Percentiles rank a stretch among this genome's conserved stretches.
phyloP scores from a whole-genome alignment of 768 basidiomycete species.

The Auricularia cornea region DNA sequence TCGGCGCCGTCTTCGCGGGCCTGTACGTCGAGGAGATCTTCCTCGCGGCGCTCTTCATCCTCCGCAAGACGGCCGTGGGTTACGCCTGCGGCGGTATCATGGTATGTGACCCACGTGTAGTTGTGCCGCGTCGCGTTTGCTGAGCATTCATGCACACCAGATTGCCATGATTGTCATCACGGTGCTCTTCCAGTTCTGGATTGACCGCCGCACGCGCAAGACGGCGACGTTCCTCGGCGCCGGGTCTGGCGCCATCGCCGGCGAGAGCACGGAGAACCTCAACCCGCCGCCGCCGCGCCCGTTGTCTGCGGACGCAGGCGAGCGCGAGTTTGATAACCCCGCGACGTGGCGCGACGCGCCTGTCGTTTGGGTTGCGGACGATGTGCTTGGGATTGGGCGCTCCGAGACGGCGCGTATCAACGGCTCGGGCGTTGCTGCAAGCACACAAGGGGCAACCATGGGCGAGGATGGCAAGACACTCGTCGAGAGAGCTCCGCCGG shows the following conservation, averaged over 20 bases:
- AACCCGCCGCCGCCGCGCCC: background rate
- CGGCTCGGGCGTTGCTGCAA: constrained; percentile 21
- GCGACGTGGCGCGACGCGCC: constrained; percentile 33
- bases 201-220: constrained; percentile 7
- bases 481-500: constrained; percentile 23
- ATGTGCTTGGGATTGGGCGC: constrained; percentile 30
- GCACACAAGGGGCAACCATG: constrained; percentile 27
- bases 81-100: constrained; percentile 25
- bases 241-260: constrained; percentile 5
- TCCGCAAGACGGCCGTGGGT: constrained; percentile 33
- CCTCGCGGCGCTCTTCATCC: constrained; percentile 62
- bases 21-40: constrained; percentile 67
- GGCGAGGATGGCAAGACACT: constrained; percentile 24
- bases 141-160: constrained; percentile 44
- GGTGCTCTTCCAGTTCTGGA: background rate
- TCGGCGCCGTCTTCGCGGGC: constrained; percentile 42
- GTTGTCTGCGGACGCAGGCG: constrained; percentile 16
- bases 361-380: constrained; percentile 38
- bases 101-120: constrained; percentile 9
- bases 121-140: constrained; percentile 15
- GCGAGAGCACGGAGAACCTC: constrained; percentile 19
- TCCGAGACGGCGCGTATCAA: constrained; percentile 24
- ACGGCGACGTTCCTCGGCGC: constrained; percentile 10
- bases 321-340: constrained; percentile 37
- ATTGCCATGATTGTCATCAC: constrained; percentile 16